A percentile compares a stretch with the other conserved stretches of the same genome.
Evolutionary conservation across 2,329 filamentous ascomycete species (phyloP).

Genomic region (Orbilia blumenaviensis): DNA sequence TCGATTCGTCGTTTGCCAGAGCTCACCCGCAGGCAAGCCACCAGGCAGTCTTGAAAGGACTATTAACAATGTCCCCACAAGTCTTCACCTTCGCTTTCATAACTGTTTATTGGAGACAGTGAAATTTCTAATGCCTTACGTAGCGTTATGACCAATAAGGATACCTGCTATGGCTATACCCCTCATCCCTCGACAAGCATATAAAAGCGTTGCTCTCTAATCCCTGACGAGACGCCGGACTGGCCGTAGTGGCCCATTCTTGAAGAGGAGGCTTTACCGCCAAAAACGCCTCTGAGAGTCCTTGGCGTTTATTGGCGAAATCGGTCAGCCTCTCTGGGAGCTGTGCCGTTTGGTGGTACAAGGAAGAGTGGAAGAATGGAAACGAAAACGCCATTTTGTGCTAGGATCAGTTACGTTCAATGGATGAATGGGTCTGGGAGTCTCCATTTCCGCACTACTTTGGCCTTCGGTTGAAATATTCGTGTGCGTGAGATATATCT

Average conservation of each 20-base stretch:
- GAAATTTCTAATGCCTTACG: constrained; percentile 4
- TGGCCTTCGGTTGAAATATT: constrained; percentile 8
- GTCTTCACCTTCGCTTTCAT: not conserved
- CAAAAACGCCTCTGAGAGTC: not conserved
- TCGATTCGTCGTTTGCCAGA: constrained; percentile 20
- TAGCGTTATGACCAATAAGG: constrained; percentile 17
- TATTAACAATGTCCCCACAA: constrained; percentile 1
- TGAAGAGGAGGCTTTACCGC: constrained; percentile 35
- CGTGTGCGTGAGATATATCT: constrained; percentile 31
- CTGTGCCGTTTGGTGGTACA: constrained; percentile 28
- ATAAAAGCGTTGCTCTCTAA: constrained; percentile 25
- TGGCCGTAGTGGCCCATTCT: constrained; percentile 1
- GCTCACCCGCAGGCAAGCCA: constrained; percentile 39
- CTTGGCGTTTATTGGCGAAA: constrained; percentile 24
- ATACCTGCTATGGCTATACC: constrained; percentile 2
- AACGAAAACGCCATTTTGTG: constrained; percentile 16
- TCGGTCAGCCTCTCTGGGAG: not conserved
- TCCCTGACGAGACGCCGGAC: constrained; percentile 33
- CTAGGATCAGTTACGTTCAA: not conserved
- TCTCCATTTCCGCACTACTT: not conserved
- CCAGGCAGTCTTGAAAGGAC: constrained; percentile 7
- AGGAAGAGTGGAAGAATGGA: constrained; percentile 4
- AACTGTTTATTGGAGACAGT: constrained; percentile 7
- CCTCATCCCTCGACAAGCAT: not conserved
- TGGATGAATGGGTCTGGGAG: constrained; percentile 1